These are phyloP conservation scores for Diutina scorzettiae DNA, from an alignment of 1,139 yeast genomes.

Conservation along the genomic window DNA sequence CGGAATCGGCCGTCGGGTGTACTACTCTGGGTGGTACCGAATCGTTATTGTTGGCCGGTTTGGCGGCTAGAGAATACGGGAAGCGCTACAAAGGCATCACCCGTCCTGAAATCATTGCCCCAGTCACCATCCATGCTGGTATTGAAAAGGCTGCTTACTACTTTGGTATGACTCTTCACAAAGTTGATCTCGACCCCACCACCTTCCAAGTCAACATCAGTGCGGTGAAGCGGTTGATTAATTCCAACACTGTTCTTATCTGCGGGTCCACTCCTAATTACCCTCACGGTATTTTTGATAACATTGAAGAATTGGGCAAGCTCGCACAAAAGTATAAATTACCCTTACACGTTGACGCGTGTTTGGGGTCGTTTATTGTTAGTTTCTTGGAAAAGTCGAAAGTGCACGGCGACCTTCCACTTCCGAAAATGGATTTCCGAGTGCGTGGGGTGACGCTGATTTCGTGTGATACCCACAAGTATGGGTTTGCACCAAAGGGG, in stretches of 20 bases:
- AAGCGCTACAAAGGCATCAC: constrained; percentile 45
- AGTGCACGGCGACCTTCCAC: constrained; percentile 26
- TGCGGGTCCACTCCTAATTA: constrained; percentile 95
- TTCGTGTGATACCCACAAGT: constrained; percentile 95
- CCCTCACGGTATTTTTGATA: constrained; percentile 94
- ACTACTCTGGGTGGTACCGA: constrained; percentile 97
- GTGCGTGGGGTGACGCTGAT: constrained; percentile 94
- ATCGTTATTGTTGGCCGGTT: constrained; percentile 71
- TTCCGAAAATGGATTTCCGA: constrained; percentile 75
- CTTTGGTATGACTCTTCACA: constrained; percentile 75
- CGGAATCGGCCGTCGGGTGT: constrained; percentile 75
- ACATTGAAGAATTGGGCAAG: constrained; percentile 59
- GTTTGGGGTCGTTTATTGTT: constrained; percentile 85
- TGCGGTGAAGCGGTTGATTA: constrained; percentile 55
- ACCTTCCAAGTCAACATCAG: constrained; percentile 58
- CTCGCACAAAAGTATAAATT: constrained; percentile 53
- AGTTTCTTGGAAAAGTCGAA: constrained; percentile 65
- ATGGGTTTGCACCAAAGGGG: constrained; percentile 97
- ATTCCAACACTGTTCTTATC: constrained; percentile 65
- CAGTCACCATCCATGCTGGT: constrained; percentile 88
- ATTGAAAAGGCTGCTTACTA: constrained; percentile 89
- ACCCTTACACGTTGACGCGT: constrained; percentile 91
- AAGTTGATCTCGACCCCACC: constrained; percentile 62
- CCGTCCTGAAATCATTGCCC: constrained; percentile 81
- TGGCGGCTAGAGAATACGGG: constrained; percentile 71